Conservation (phyloP, 352 stramenopile species). For the Phytophthora megakarya region DNA sequence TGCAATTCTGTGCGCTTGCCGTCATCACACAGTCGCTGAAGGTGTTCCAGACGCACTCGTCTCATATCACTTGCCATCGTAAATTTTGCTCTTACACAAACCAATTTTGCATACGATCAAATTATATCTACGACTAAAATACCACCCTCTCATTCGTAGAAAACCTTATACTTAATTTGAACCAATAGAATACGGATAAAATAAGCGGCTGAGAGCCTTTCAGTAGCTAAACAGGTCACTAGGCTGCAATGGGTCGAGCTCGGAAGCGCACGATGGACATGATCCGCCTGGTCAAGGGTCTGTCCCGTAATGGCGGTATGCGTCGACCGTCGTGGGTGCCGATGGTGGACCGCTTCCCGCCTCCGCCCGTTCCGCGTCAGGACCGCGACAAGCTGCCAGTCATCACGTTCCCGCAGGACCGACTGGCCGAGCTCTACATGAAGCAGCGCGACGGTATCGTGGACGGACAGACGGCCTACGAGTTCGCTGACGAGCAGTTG, state of each 20-base stretch:
- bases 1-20: conserved; percentile 8
- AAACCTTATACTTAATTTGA: neutral
- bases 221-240: conserved; percentile 8
- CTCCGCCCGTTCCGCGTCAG: conserved; percentile 69
- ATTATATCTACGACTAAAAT: neutral
- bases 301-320: conserved; percentile 84
- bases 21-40: conserved; percentile 17
- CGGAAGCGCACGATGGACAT: conserved; percentile 80
- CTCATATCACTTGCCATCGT: conserved; percentile 1
- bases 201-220: conserved; percentile 25
- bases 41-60: conserved; percentile 10
- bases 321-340: conserved; percentile 68
- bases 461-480: conserved; percentile 82
- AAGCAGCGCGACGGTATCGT: conserved; percentile 68
- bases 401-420: conserved; percentile 87
- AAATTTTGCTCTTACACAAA: neutral
- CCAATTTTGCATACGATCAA: neutral
- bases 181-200: conserved; percentile 8
- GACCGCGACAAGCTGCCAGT: conserved; percentile 77
- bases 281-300: conserved; percentile 77
- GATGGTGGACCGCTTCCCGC: conserved; percentile 79
- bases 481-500: conserved; percentile 87
- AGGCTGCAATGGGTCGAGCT: conserved; percentile 67
- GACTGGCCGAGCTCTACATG: conserved; percentile 84
- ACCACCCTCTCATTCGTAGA: neutral